Base-by-base conservation (phyloP, 1,139 yeast genomes). In the Candida tetrigidarum region DNA sequence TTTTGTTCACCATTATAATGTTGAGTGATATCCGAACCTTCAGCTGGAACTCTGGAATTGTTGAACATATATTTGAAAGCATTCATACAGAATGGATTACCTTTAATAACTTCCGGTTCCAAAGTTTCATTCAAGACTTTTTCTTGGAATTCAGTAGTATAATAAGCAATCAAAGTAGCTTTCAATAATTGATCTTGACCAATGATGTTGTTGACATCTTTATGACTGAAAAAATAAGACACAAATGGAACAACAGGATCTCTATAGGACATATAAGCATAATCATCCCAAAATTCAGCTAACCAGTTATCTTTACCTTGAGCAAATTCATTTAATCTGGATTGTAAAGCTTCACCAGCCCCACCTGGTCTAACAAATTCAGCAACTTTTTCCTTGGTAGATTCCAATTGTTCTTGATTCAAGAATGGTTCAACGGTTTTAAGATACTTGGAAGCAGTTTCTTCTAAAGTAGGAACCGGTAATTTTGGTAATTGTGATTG, bases 191-290 rank as follows among this genome's bases (percentile, higher is more conserved):
- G 96, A 62, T 85, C 83, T 54, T 79, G 75, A 45, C 86, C 87
- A 51, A 85, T 71, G 14, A 63, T 62, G 50, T 80, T 79, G 49
- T 67, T 60, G 30, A 77, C 67, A 57, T 88, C 93, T 65, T 83
- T 84, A 74, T 92, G 97, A 44, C 86, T 80, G 68, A 83, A 92
- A 59, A 91, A 93, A 71, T 93, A 93, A 10, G 96, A 88, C 33
- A 90, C 97, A 62, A 84, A 91, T 12, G 98, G 98, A 26, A 89
- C 90, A 19, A 93, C 89, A 0, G 98, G 96, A 64, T 90, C 98
- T 56, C 96, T 81, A 69, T 90, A 91, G 34, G 88, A 83, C 74
- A 93, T 74, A 67, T 93, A 93, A 26, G 97, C 96, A 56, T 86
- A 90, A 59, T 88, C 88, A 65, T 92, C 96, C 99, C 99, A 93